phyloP scores from a whole-genome alignment of 2,329 filamentous ascomycete genomes.

The Biscogniauxia mediterranea region DNA sequence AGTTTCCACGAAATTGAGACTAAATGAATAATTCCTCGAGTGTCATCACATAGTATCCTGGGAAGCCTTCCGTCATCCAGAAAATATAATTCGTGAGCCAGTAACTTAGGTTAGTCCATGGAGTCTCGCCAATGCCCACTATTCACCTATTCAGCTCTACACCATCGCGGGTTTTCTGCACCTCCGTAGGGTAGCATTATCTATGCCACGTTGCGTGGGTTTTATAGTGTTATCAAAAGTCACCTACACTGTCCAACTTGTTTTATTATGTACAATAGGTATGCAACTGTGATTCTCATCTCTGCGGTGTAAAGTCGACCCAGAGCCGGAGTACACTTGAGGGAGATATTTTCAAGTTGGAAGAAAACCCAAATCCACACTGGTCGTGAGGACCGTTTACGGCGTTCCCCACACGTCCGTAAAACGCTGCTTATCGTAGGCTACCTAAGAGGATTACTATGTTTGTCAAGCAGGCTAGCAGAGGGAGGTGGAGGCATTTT shows the following conservation, averaged over 20 bases:
- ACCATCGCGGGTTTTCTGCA: background rate
- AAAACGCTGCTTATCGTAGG: background rate
- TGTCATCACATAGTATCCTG: no score
- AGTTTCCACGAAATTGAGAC: no score
- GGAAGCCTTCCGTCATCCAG: no score
- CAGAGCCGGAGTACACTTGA: background rate
- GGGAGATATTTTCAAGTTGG: background rate
- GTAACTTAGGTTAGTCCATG: no score
- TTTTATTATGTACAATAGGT: background rate
- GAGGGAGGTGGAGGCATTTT: background rate
- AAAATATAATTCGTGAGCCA: no score
- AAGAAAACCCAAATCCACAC: background rate
- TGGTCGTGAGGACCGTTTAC: background rate
- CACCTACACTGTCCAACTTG: background rate
- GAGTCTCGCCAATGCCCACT: no score
- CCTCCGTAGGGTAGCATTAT: background rate
- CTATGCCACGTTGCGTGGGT: background rate
- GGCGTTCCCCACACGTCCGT: background rate
- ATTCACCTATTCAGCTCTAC: no score
- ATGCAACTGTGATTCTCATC: background rate
- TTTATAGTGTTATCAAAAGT: background rate
- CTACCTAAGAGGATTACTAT: background rate
- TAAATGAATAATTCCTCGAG: no score
- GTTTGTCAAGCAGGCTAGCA: background rate
- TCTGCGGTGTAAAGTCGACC: background rate